phyloP scores from a whole-genome alignment of 768 basidiomycete species.

The Mycena chlorophos region DNA sequence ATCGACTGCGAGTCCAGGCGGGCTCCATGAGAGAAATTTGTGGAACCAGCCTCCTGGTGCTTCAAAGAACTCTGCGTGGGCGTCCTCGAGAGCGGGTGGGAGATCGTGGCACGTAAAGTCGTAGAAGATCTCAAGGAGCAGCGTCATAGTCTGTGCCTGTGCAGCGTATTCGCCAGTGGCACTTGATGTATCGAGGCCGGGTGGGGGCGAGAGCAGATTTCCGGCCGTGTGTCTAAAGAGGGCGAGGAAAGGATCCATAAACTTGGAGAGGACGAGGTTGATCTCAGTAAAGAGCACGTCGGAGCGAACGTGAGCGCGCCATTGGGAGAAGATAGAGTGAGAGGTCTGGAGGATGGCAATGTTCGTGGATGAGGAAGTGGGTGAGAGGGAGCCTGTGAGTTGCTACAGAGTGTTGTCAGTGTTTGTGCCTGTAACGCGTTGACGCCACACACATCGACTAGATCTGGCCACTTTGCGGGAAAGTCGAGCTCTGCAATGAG shows the following conservation, averaged over 20 bases:
- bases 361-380: conserved; percentile 80
- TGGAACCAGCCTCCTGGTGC: conserved; percentile 71
- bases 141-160: conserved; percentile 72
- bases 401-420: conserved; percentile 61
- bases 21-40: conserved; percentile 79
- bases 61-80: conserved; percentile 79
- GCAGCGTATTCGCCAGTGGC: conserved; percentile 44
- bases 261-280: conserved; percentile 83
- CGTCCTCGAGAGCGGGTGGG: conserved; percentile 91
- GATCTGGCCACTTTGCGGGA: conserved; percentile 81
- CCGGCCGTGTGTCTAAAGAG: conserved; percentile 72
- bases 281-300: conserved; percentile 87
- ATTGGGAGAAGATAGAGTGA: conserved; percentile 92
- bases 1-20: conserved; percentile 63
- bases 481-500: conserved; percentile 92
- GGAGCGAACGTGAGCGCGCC: conserved; percentile 88
- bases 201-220: conserved; percentile 47
- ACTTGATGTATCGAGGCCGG: conserved; percentile 35
- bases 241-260: conserved; percentile 80
- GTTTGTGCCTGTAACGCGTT: conserved; percentile 1
- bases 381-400: conserved; percentile 82
- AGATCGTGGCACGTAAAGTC: conserved; percentile 95
- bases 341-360: conserved; percentile 90
- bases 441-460: conserved; percentile 74
- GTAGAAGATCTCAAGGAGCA: conserved; percentile 85